Evolutionary conservation across 1,284 basidiomycete genomes (phyloP), one percentile per base, ranked within the genome.

Genomic region (Ustilago sp.): DNA sequence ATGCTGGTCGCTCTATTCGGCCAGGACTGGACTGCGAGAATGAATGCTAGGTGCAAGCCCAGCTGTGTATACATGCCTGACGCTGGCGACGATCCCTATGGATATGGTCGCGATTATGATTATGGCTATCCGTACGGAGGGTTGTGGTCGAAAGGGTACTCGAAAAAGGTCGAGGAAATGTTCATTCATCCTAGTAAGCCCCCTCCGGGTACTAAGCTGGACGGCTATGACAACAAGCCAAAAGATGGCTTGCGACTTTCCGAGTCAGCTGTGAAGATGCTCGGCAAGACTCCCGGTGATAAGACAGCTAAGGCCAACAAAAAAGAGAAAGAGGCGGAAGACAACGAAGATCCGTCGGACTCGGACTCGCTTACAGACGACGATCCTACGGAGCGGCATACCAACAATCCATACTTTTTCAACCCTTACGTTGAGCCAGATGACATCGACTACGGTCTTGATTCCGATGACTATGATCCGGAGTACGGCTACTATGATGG

Each of bases 1-100:
- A 11, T 63, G 8, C 13, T 52, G 19, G 17, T n/a, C 7, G 13
- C 61, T 2, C 3, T 60, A 4, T 50, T 59, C 17, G 70, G 70
- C 6, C 28, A 50, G 3, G 19, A 67, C 17, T 67, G 69, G 69
- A 6, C 8, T n/a, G 17, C n/a, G 32, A 6, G 17, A 13, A 32
- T 11, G 13, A 17, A 36, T 7, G 2, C 23, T 7, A 23, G 52
- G 13, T 13, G 23, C 6, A 31, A 61, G 1, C 60, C 64, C 0
- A 73, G 70, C 41, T 15, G 1, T 2, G 41, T 68, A 28, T 73
- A 73, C 38, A 15, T 13, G 15, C 48, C n/a, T 31, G 23, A 32
- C 4, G n/a, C 23, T 12, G 34, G 38, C 0, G 11, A 17, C 15
- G 52, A 48, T 28, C 23, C 35, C 19, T 43, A 41, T 43, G 23